Evolutionary conservation across 2,329 filamentous ascomycete species (phyloP), one percentile per base, ranked within the genome.

Genomic region (Colletotrichum sp.): DNA sequence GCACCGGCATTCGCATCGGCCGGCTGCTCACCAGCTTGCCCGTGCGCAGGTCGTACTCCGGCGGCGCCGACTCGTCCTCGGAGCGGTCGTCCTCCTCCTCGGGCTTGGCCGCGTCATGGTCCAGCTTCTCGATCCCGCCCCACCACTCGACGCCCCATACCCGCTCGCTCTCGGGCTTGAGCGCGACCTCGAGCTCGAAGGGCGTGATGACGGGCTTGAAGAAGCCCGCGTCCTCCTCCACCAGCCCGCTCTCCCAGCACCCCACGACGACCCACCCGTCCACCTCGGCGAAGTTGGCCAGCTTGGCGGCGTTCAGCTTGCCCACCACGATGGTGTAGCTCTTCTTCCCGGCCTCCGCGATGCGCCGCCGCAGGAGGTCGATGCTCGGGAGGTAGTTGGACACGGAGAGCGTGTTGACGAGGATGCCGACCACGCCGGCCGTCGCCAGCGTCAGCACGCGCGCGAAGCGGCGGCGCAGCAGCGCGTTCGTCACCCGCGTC

Each of bases 251-350:
- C 86, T 99, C 97, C 97, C 97, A 99, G 85, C 97, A 99, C 4
- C 97, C 96, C 12, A 99, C 95, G 0, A 99, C 96, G 0, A 99
- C 96, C 97, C 97, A 99, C 18, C 96, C 96, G 59, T 96, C 96
- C 7, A 99, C 92, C 84, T 99, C 97, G 74, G 94, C 92, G 86
- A 99, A 99, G 85, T 99, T 99, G 65, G 97, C 97, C 26, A 99
- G 90, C 84, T 99, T 99, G 49, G 96, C 96, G 0, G 96, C 94
- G 82, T 99, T 99, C 30, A 99, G 89, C 84, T 99, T 99, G 75
- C 97, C 97, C 0, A 99, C 97, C 3, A 99, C 97, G 64, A 99
- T 95, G 3, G 96, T 95, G 84, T 99, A 99, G 83, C 92, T 94
- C 87, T 99, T 99, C 87, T 99, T 99, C 13, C 96, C 96, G 0